Evolutionary conservation across 1,139 yeast species (phyloP).

Genomic region (Suhomyces choctaworum): DNA sequence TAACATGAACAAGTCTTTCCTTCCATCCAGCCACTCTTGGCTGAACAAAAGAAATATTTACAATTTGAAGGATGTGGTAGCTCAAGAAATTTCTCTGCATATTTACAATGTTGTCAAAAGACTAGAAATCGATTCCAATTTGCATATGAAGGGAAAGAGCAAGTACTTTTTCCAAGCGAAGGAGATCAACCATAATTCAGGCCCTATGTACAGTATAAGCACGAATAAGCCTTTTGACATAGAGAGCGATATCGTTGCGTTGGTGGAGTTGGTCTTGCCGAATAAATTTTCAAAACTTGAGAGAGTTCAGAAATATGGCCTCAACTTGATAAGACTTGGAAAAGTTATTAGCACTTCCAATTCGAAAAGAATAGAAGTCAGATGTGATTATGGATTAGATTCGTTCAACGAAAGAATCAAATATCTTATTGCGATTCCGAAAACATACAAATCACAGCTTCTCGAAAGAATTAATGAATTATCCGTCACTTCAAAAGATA

Average conservation of each 20-base stretch:
- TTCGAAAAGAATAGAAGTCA: constrained; percentile 5
- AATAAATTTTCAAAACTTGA: constrained; percentile 26
- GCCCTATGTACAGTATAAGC: constrained; percentile 4
- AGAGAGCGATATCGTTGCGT: constrained; percentile 10
- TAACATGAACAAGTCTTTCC: not conserved
- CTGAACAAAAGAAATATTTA: not conserved
- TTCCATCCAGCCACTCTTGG: not conserved
- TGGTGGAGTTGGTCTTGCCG: constrained; percentile 33
- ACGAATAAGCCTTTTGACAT: constrained; percentile 4
- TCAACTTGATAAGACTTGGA: constrained; percentile 20
- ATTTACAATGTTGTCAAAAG: constrained; percentile 23
- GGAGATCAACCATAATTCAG: constrained; percentile 7
- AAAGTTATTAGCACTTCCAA: constrained; percentile 12
- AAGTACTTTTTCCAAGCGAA: constrained; percentile 28
- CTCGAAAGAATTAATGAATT: not conserved
- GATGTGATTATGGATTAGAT: constrained; percentile 8
- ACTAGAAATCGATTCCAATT: constrained; percentile 21
- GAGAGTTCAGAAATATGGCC: constrained; percentile 29
- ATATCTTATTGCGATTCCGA: constrained; percentile 13
- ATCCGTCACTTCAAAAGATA: not conserved
- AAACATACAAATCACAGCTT: not conserved
- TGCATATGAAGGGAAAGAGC: constrained; percentile 29
- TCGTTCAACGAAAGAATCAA: constrained; percentile 15
- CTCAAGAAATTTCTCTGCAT: constrained; percentile 18
- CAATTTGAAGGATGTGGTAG: not conserved